Conservation (phyloP, 2,329 filamentous ascomycete genomes). For the Trichoderma sp. region DNA sequence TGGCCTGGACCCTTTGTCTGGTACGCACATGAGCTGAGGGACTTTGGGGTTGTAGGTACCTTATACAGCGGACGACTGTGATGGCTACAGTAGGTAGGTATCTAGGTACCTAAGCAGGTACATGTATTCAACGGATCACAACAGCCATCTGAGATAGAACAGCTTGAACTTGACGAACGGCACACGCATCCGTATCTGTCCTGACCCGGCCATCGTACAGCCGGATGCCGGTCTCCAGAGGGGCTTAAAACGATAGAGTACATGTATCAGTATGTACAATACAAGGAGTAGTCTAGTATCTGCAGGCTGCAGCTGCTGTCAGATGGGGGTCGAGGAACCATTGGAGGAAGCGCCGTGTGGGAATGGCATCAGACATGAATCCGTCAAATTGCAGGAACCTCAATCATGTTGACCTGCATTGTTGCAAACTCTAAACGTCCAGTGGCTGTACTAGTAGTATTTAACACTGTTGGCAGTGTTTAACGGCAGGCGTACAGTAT, state of each 20-base stretch:
- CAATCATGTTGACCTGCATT: slow-evolving; percentile 7
- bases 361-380: slow-evolving; percentile 9
- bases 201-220: too few species aligned
- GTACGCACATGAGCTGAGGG: background rate
- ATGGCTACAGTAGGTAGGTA: background rate
- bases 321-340: slow-evolving; percentile 16
- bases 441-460: background rate
- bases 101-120: too few species aligned
- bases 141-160: too few species aligned
- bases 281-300: background rate
- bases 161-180: too few species aligned
- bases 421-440: slow-evolving; percentile 9
- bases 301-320: slow-evolving; percentile 1
- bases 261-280: too few species aligned
- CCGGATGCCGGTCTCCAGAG: too few species aligned
- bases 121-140: too few species aligned
- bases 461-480: background rate
- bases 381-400: slow-evolving; percentile 19
- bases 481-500: background rate
- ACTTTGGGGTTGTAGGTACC: background rate
- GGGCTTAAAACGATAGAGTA: too few species aligned
- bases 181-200: too few species aligned
- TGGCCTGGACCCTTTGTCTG: background rate
- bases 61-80: background rate
- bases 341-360: background rate